These are phyloP conservation scores for Nigrospora osmanthi DNA, from an alignment of 2,329 filamentous ascomycete species.

Conservation along the genomic window DNA sequence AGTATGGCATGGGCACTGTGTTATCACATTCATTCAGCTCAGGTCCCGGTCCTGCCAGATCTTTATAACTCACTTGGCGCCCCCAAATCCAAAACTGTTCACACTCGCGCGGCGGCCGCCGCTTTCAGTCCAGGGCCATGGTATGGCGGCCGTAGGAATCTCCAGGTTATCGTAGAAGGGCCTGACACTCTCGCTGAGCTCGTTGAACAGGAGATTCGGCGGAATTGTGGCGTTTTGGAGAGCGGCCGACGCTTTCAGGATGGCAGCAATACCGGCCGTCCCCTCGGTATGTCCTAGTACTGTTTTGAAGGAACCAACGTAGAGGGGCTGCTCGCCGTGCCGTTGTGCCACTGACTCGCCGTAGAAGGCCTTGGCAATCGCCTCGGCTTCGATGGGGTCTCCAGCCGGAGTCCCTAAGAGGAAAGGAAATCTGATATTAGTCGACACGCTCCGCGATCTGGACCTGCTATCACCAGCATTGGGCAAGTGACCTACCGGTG, in stretches of 20 bases:
- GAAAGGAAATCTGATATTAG: no score
- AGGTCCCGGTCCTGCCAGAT: no score
- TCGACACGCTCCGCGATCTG: no score
- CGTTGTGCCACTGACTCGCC: conserved; percentile 1
- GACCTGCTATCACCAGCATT: no score
- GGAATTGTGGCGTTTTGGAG: no score
- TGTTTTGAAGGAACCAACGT: conserved; percentile 7
- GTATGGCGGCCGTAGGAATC: background rate
- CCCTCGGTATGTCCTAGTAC: conserved; percentile 7
- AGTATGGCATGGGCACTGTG: background rate
- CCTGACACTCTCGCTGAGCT: background rate
- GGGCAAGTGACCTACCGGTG: no score
- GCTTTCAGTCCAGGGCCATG: conserved; percentile 2
- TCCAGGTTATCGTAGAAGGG: conserved; percentile 1
- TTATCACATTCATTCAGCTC: no score
- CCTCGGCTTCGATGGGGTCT: conserved; percentile 40
- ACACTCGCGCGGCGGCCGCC: conserved; percentile 1
- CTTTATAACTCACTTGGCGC: no score
- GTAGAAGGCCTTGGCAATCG: conserved; percentile 36
- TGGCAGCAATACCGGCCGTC: conserved; percentile 5
- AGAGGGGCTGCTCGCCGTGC: background rate
- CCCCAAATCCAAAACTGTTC: background rate
- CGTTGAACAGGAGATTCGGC: conserved; percentile 7
- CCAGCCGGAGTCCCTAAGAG: conserved; percentile 51
- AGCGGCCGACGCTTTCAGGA: conserved; percentile 8